Evolutionary conservation across 352 stramenopile genomes (phyloP), one percentile per base, ranked within the genome.

Genomic region (Globisporangium echinulatum): DNA sequence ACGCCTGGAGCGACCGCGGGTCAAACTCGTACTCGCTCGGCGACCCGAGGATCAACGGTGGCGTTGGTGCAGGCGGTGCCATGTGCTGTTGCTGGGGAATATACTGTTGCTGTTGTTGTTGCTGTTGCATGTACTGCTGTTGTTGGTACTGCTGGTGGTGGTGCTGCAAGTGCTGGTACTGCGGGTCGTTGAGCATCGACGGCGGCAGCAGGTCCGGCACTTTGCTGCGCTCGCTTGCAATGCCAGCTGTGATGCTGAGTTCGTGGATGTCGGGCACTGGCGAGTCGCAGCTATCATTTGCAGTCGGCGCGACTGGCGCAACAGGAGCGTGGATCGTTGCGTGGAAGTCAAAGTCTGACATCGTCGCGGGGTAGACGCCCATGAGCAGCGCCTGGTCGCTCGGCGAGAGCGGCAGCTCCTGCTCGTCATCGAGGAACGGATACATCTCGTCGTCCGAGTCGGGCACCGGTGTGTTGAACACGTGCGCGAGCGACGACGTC

Each of bases 331-430:
- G 71, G 42, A 88, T 71, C 4, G 79, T 84, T 3, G 79, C 64
- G 40, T 70, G 68, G 44, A 88, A 85, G 73, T 88, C 79, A 56
- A 88, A 72, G 64, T 88, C 79, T 33, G 72, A 70, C 52, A 88
- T 69, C 56, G 77, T 75, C 52, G 74, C 57, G 0, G 74, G 72
- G 67, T 86, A 87, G 38, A 82, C 73, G 57, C 79, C 71, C 68
- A 86, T 66, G 62, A 88, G 69, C 58, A 85, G 70, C 56, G 69
- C 65, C 59, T 81, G 72, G 59, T 83, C 64, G 54, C 85, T 76
- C 15, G 75, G 63, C 36, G 72, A 83, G 6, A 77, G 59, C 36
- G 64, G 57, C 14, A 75, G 64, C 14, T 67, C 67, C 25, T 60
- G 54, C 49, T 62, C 39, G 10, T 72, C 64, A 33, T 72, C 68